Base-by-base conservation (phyloP, 2,329 filamentous ascomycete species). In the Pseudogymnoascus sp. region DNA sequence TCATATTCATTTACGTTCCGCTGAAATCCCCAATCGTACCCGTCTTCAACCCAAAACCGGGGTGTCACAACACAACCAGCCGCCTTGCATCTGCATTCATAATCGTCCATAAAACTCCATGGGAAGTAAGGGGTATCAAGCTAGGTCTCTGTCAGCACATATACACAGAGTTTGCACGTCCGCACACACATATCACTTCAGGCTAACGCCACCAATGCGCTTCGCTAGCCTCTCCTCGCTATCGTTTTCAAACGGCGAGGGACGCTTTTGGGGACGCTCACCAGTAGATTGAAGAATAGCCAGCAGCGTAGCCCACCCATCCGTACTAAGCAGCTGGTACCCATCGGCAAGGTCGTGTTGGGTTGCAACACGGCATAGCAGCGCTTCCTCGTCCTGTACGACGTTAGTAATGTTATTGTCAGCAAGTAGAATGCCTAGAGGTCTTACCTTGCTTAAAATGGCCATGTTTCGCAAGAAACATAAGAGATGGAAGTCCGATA, bases 401-500 rank as follows among this genome's bases (percentile, higher is more conserved):
- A 31, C 42, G 52, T 65, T 59, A 69, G 64, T 61, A 60, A 62
- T 68, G 64, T 65, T 58, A 64, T 64, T 36, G 42, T 25, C n/a
- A 61, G 21, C 9, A 39, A 58, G 12, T 42, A 62, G 67, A 68
- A 74, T 15, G n/a, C 35, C 5, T 15, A 25, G 15, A 6, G 6
- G 37, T 60, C 79, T 71, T 78, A 96, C 94, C 86, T 95, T 91
- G 73, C 84, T 90, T 39, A 99, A 80, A 39, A 96, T 86, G 42
- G 86, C 87, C 76, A 96, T 85, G 45, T 84, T 82, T 70, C 89
- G 88, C 63, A 99, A 80, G 76, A 91, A 97, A 75, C 85, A 88
- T n/a, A 99, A 80, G 13, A 97, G 80, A 73, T 99, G 94, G 74
- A 99, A 99, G 75, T 97, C 92, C 5, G 92, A 96, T 10, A 96